Base-by-base conservation (phyloP, 805 yeast genomes). In the Candida xiaguanensis region DNA sequence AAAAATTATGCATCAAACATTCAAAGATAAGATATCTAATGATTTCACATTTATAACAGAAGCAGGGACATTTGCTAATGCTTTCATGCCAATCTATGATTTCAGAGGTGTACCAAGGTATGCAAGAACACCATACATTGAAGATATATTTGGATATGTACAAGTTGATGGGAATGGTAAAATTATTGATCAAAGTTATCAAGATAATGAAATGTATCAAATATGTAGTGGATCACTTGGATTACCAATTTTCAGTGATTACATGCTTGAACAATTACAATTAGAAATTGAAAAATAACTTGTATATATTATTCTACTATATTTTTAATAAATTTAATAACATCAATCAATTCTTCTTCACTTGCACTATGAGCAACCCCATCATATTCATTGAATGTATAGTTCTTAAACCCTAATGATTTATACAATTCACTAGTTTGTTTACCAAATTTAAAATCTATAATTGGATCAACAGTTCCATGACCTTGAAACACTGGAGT, bases 401-500 rank as follows among this genome's bases (percentile, higher is more conserved):
- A 51, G 37, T 62, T 52, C 15, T 41, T 44, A 41, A 59, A 67
- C 0, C 83, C 86, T 28, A 78, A 53, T 2, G 61, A 51, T 45
- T 69, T 58, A 58, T 75, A 76, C 26, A 74, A 67, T 5, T 75
- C 72, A 11, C 58, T 49, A 1, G 80, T 62, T 20, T 51, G 40
- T 30, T 63, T 53, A 2, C 77, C 80, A 17, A 47, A 58, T 6
- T 58, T 47, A 29, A 59, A 61, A 7, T 59, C 52, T 8, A 91
- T 75, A 3, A 90, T 67, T 1, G 83, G 84, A 56, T 91, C 98
- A 2, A 55, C 60, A 4, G 79, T 78, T 23, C 99, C 98, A 59
- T 91, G 97, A 6, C 93, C 95, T 50, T 86, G 85, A 65, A 89
- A 87, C 6, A 87, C 66, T 1, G 95, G 95, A 0, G 95, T 85